Base-by-base conservation (phyloP, 106 monocot species). In the Dendrobium huoshanense region DNA sequence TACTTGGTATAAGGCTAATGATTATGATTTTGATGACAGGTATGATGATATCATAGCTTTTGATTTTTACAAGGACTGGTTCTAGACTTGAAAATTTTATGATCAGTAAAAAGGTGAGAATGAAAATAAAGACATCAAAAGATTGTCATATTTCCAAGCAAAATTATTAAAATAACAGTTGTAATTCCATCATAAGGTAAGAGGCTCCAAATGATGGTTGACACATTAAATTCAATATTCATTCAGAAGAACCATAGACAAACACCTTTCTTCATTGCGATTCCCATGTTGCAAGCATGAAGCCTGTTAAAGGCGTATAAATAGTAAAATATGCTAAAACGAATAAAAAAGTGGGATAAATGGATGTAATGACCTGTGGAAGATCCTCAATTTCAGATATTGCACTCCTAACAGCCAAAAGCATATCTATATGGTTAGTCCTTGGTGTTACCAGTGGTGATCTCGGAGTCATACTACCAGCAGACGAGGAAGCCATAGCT, bases 391-490 rank as follows among this genome's bases (percentile, higher is more conserved):
- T 90, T 91, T 99, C 99, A 77, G 86, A 78, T 81, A 96, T 79
- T 81, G 82, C 79, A 87, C 65, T 88, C 78, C 79, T 92, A 44
- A 88, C 95, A 40, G 89, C 76, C 79, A 99, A 90, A 91, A 99
- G 90, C 87, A 91, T 86, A 79, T 99, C 99, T 76, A 95, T 85
- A 79, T 93, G 95, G 75, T 78, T 87, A 13, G 85, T 84, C 77
- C 88, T 86, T 75, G 99, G 99, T 75, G 99, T 99, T 80, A 87
- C 59, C 55, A 99, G 64, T 77, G 99, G 99, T 77, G 99, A 99
- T 74, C 95, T 86, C 76, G 99, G 99, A 82, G 99, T 99, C 88
- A 99, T 86, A 77, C 95, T 95, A 4, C 95, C 98, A 79, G 95
- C 93, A 41, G 99, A 99, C 81, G 99, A 99, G 64, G 95, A 90